Percentiles rank a stretch among this genome's conserved stretches.
Conservation (phyloP, 1,284 basidiomycete species). For the Lignosus rhinocerotis region DNA sequence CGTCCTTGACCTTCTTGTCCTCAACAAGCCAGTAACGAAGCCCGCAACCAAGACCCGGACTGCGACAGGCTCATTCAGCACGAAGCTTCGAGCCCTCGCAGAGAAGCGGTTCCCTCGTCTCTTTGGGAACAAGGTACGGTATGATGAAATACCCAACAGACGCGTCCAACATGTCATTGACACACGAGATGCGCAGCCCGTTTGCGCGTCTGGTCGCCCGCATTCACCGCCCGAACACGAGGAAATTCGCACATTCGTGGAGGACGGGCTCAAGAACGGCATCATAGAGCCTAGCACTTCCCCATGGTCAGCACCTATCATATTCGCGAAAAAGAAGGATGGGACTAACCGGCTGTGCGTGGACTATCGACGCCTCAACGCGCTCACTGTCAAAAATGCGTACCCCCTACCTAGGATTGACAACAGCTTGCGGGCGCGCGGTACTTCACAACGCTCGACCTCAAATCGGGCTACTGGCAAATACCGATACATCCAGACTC, state of each 20-base stretch:
- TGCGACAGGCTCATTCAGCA: too few relatives aligned
- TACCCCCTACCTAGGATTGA: not conserved
- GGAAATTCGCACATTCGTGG: not conserved
- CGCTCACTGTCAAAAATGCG: not conserved
- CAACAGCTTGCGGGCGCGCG: not conserved
- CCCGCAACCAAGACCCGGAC: too few relatives aligned
- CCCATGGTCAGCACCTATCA: not conserved
- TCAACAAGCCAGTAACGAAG: too few relatives aligned
- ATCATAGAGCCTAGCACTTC: not conserved
- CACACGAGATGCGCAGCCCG: not conserved
- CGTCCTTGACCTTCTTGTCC: too few relatives aligned
- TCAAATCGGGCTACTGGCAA: not conserved
- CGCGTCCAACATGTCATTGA: not conserved
- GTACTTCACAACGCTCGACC: not conserved
- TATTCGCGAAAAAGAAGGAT: conserved; percentile 47
- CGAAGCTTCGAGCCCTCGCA: not conserved
- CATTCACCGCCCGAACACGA: not conserved
- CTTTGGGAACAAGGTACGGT: not conserved
- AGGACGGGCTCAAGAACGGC: not conserved
- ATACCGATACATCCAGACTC: conserved; percentile 23
- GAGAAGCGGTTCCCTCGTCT: not conserved
- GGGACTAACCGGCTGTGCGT: conserved; percentile 38
- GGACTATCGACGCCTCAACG: conserved; percentile 23
- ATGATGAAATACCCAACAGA: not conserved
- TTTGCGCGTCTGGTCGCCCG: not conserved